phyloP scores from a whole-genome alignment of 2,329 filamentous ascomycete genomes.

The Aureobasidium sp. region DNA sequence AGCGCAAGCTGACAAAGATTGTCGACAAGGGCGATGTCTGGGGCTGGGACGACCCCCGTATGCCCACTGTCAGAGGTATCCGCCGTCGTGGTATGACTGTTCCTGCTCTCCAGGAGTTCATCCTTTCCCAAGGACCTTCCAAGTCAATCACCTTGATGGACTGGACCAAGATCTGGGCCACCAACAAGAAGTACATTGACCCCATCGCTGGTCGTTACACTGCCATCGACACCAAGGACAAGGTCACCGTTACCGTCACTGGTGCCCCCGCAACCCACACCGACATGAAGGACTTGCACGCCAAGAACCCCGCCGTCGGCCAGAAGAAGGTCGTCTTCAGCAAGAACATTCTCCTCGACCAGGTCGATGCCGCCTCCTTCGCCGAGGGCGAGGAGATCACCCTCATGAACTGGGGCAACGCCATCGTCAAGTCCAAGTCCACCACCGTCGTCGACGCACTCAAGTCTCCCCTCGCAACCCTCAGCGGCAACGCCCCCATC shows the following conservation, averaged over 20 bases:
- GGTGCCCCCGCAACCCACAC: constrained; percentile 36
- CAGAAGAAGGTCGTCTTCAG: constrained; percentile 78
- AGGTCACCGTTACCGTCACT: constrained; percentile 49
- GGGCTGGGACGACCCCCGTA: constrained; percentile 79
- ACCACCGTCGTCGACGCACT: constrained; percentile 32
- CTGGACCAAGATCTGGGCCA: constrained; percentile 54
- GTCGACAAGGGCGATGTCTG: constrained; percentile 64
- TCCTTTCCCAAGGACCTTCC: constrained; percentile 69
- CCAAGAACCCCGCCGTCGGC: constrained; percentile 78
- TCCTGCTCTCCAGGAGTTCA: constrained; percentile 66
- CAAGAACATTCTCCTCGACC: constrained; percentile 68
- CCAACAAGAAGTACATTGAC: constrained; percentile 40
- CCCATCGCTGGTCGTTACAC: constrained; percentile 36
- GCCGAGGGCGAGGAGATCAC: constrained; percentile 84
- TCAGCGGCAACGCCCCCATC: constrained; percentile 45
- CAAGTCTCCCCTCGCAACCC: constrained; percentile 35
- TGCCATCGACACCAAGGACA: constrained; percentile 55
- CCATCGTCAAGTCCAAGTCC: constrained; percentile 60
- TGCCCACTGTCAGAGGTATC: constrained; percentile 80
- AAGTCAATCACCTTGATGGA: constrained; percentile 74
- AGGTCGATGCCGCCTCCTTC: constrained; percentile 75
- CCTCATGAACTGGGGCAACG: constrained; percentile 94
- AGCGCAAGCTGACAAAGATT: constrained; percentile 72
- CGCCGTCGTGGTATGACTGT: constrained; percentile 69
- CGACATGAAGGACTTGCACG: constrained; percentile 76